Evolutionary conservation across 495 filamentous ascomycete genomes (phyloP), one percentile per base, ranked within the genome.

Genomic region (Podospora anserina): DNA sequence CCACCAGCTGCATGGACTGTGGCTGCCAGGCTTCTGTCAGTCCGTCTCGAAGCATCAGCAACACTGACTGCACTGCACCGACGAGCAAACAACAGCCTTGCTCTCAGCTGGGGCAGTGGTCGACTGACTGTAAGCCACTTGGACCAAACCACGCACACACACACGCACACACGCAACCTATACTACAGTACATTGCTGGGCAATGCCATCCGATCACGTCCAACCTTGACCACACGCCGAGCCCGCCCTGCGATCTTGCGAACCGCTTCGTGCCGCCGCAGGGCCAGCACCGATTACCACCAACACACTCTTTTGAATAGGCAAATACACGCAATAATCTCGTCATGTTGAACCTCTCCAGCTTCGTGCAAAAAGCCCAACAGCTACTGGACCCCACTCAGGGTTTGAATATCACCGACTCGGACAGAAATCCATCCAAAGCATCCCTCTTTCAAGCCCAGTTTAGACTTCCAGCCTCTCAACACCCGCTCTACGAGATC

Each of bases 401-500:
- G 78, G 86, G 89, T 72, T 84, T 86, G 66, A 87, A 85, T 76
- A 80, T 90, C 75, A 87, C 87, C 64, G 83, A 89, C 67, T 83
- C 89, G 68, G 90, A 93, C 79, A 83, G 84, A 66, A 88, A 90
- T 71, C 92, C 94, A 53, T 94, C 94, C 73, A 99, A 97, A 82
- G 88, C 94, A 39, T 90, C 88, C 63, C 86, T 97, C 63, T 99
- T 98, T 82, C 93, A 95, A 81, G 88, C 91, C 76, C 96, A 99
- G 78, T 99, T 98, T 81, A 92, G 94, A 68, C 89, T 99, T 4
- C 95, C 95, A 7, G 91, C 93, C 72, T 89, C 91, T 11, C 94
- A 99, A 76, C 92, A 87, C 61, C 96, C 95, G 16, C 83, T 97
- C 39, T 92, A 96, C 77, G 95, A 99, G 80, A 97, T 99, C 80